A percentile compares a stretch with the other conserved stretches of the same genome.
Evolutionary conservation across 2,329 filamentous ascomycete genomes (phyloP).

Genomic region (Arthrinium puccinioides): DNA sequence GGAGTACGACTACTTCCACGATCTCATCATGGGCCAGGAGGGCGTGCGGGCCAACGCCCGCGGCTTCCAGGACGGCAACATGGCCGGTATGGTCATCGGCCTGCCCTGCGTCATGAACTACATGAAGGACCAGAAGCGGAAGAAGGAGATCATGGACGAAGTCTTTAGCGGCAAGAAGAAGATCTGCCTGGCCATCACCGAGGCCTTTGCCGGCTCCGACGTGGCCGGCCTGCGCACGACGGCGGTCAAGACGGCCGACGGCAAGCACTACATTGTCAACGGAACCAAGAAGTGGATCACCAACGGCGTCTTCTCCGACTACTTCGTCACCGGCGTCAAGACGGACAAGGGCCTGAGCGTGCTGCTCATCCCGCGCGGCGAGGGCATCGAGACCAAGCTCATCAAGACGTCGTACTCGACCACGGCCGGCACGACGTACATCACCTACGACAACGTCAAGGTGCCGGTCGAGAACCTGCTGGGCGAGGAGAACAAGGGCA

Average conservation of each 20-base stretch:
- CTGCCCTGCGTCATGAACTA: constrained; percentile 76
- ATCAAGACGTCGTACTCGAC: constrained; percentile 81
- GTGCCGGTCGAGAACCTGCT: constrained; percentile 73
- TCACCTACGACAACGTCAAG: constrained; percentile 82
- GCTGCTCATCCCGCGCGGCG: constrained; percentile 64
- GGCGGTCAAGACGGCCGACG: constrained; percentile 67
- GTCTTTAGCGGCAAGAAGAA: constrained; percentile 78
- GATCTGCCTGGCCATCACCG: constrained; percentile 81
- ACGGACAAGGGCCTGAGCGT: constrained; percentile 76
- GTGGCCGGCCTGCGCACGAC: constrained; percentile 76
- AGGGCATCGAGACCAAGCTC: constrained; percentile 67
- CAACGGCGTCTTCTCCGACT: constrained; percentile 73
- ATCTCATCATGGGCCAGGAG: constrained; percentile 71
- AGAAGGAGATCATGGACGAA: constrained; percentile 61
- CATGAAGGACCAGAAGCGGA: constrained; percentile 59
- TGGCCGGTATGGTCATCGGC: constrained; percentile 80
- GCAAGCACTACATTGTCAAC: constrained; percentile 64
- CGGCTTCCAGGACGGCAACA: constrained; percentile 81
- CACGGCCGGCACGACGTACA: constrained; percentile 68
- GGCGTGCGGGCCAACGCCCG: constrained; percentile 61
- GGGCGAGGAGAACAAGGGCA: constrained; percentile 79
- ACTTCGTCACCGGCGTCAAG: constrained; percentile 75
- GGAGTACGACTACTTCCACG: constrained; percentile 84
- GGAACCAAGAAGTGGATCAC: constrained; percentile 59
- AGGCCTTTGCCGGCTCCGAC: constrained; percentile 80